Evolutionary conservation across 148 eudicot genomes (phyloP).

Genomic region (Rheum nobile): DNA sequence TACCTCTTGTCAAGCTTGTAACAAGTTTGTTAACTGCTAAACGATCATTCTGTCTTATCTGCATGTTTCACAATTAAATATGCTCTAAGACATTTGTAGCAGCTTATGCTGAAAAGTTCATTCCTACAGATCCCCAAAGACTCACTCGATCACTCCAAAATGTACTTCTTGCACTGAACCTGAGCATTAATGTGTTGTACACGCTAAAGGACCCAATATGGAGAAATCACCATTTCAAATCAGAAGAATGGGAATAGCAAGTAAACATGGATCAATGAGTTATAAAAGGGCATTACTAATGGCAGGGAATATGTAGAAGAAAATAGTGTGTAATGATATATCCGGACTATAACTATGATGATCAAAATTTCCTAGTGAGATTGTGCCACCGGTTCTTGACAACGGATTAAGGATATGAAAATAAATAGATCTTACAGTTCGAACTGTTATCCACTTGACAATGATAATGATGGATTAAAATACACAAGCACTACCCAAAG

Average conservation of each 20-base stretch:
- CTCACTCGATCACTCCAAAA: not conserved
- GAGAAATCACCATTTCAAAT: not conserved
- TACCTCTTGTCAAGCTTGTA: conserved; percentile 79
- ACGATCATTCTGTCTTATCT: conserved; percentile 96
- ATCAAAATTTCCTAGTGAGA: not conserved
- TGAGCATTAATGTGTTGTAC: not conserved
- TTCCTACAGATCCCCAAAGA: not conserved
- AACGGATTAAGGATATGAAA: not conserved
- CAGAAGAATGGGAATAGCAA: not conserved
- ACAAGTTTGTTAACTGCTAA: conserved; percentile 96
- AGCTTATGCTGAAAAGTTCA: not conserved
- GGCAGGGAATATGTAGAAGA: not conserved
- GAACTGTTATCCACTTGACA: not conserved
- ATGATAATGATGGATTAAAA: not conserved
- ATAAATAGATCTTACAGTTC: not conserved
- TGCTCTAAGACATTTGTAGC: not conserved
- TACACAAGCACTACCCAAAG: not conserved
- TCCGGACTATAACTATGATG: not conserved
- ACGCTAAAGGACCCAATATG: not conserved
- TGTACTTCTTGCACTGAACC: not conserved
- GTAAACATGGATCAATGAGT: not conserved
- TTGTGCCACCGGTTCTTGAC: not conserved
- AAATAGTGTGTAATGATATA: not conserved
- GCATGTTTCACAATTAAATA: conserved; percentile 21
- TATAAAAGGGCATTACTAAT: not conserved